Conservation (phyloP, 345 rosid species). For the Citrus medica region DNA sequence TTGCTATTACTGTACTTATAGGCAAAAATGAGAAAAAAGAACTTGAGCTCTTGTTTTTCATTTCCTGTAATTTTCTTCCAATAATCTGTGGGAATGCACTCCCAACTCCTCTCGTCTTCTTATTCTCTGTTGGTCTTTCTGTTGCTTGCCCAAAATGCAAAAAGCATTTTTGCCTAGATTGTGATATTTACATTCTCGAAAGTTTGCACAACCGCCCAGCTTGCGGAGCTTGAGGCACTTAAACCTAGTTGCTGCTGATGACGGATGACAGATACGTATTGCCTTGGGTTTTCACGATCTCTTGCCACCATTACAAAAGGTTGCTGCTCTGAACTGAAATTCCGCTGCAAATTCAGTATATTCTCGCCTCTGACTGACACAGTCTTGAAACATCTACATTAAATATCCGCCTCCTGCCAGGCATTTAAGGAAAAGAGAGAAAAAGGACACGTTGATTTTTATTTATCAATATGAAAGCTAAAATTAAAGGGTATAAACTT, state of each 20-base stretch:
- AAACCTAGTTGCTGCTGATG: slow-evolving; percentile 7
- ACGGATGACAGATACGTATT: not conserved
- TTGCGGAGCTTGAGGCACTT: slow-evolving; percentile 64
- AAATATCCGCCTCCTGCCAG: not conserved
- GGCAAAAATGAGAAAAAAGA: not conserved
- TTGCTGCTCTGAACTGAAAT: not conserved
- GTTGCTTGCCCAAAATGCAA: slow-evolving; percentile 74
- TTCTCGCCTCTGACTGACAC: not conserved
- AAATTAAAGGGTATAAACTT: not conserved
- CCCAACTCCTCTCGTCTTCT: not conserved
- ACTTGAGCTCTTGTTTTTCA: not conserved
- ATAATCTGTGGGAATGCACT: not conserved
- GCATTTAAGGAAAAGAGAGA: not conserved
- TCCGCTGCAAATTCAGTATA: not conserved
- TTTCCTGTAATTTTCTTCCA: not conserved
- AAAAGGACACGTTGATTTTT: not conserved
- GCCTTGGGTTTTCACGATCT: not conserved
- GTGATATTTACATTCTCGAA: no score
- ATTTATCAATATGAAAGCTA: not conserved
- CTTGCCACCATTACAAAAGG: not conserved
- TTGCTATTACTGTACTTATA: not conserved
- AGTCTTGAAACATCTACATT: not conserved
- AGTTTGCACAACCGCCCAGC: slow-evolving; percentile 94
- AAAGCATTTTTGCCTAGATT: slow-evolving; percentile 75
- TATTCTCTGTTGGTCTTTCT: slow-evolving; percentile 18